A percentile compares a stretch with the other conserved stretches of the same genome.
Evolutionary conservation across 139 green algal species (phyloP).

Genomic region (Ulvella scutata): DNA sequence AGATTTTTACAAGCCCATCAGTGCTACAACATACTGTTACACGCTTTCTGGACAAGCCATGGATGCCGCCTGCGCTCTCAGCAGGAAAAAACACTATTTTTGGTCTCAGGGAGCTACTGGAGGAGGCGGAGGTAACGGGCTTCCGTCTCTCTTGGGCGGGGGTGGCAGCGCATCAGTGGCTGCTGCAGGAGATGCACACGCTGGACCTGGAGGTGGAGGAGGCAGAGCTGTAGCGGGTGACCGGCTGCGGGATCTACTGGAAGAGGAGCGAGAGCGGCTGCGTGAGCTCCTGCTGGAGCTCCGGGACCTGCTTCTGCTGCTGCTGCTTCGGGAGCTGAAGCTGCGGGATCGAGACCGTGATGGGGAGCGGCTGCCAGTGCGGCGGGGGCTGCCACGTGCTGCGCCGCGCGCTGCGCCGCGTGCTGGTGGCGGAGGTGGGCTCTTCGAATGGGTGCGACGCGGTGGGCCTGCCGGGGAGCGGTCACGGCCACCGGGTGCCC

Average conservation of each 20-base stretch:
- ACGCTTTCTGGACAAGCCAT: too few species aligned
- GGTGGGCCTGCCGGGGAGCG: too few species aligned
- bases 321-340: not conserved
- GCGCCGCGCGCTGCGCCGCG: not conserved
- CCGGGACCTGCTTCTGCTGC: not conserved
- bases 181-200: not conserved
- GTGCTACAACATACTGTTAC: too few species aligned
- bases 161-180: not conserved
- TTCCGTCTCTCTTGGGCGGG: too few species aligned
- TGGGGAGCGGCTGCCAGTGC: too few species aligned
- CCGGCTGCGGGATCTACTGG: not conserved
- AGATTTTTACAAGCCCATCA: too few species aligned
- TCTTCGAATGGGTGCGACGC: not conserved
- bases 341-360: not conserved
- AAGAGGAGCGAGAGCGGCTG: not conserved
- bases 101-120: too few species aligned
- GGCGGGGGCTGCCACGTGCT: too few species aligned
- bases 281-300: conserved; percentile 1
- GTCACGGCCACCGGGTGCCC: not conserved
- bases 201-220: not conserved
- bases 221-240: not conserved
- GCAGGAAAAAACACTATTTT: too few species aligned
- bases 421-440: not conserved
- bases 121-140: too few species aligned
- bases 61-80: too few species aligned